Conservation (phyloP, 2,329 filamentous ascomycete genomes). For the Penicillium sp. region DNA sequence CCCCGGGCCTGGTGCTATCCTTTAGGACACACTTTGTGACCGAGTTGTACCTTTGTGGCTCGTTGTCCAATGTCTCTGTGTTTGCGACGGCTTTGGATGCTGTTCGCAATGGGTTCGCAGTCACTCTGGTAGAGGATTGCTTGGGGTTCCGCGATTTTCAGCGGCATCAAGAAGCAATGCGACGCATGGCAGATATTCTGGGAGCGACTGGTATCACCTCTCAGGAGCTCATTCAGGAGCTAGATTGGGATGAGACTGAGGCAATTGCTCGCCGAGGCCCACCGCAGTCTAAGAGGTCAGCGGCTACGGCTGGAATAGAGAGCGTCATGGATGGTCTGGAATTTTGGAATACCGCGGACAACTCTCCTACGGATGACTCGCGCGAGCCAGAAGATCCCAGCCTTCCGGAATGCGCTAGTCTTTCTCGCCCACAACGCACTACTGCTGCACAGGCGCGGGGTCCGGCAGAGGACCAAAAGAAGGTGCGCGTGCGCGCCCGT, state of each 20-base stretch:
- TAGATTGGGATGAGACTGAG: constrained; percentile 45
- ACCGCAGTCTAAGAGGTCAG: constrained; percentile 16
- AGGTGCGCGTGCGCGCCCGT: constrained; percentile 28
- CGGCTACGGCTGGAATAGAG: constrained; percentile 35
- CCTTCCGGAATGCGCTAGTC: constrained; percentile 21
- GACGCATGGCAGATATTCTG: constrained; percentile 70
- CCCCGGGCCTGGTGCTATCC: constrained; percentile 69
- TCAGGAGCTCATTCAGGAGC: constrained; percentile 57
- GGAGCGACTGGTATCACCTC: constrained; percentile 67
- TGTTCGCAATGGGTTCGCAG: constrained; percentile 79
- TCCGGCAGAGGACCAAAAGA: constrained; percentile 20
- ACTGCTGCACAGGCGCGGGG: constrained; percentile 9
- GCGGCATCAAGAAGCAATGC: constrained; percentile 69
- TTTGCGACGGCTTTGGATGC: constrained; percentile 91
- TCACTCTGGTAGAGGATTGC: constrained; percentile 85
- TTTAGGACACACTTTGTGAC: constrained; percentile 84
- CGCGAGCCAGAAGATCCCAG: constrained; percentile 8
- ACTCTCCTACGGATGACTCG: constrained; percentile 9
- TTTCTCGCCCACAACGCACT: constrained; percentile 12
- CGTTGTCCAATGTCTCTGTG: constrained; percentile 81
- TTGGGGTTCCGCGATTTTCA: constrained; percentile 72
- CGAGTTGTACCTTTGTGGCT: constrained; percentile 84
- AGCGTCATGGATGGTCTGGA: constrained; percentile 37
- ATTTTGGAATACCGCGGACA: constrained; percentile 23
- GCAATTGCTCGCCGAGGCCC: constrained; percentile 32